phyloP scores from a whole-genome alignment of 257 asterid genomes.

The Ballota nigra region DNA sequence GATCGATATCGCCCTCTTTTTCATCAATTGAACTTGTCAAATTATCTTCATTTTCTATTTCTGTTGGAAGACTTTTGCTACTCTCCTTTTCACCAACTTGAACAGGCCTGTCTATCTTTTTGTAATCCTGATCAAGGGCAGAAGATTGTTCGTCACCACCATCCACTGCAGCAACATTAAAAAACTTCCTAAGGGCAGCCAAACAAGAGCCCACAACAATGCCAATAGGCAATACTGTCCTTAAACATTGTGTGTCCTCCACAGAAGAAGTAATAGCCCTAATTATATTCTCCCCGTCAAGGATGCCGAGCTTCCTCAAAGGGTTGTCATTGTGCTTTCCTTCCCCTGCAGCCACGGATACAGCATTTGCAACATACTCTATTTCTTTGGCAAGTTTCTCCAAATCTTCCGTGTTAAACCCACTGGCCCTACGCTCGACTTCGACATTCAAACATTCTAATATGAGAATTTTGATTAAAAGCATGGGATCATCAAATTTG shows the following conservation, averaged over 20 bases:
- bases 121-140: constrained; percentile 33
- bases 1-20: constrained; percentile 32
- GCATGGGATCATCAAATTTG: constrained; percentile 27
- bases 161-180: constrained; percentile 49
- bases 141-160: constrained; percentile 33
- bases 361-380: constrained; percentile 69
- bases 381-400: constrained; percentile 65
- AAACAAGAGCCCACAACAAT: constrained; percentile 82
- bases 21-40: constrained; percentile 27
- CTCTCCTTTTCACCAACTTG: constrained; percentile 28
- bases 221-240: constrained; percentile 76
- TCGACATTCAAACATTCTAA: constrained; percentile 67
- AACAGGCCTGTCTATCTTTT: constrained; percentile 25
- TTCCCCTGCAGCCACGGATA: constrained; percentile 51
- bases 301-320: constrained; percentile 38
- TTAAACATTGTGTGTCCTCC: constrained; percentile 60
- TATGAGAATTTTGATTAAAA: constrained; percentile 48
- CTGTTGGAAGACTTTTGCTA: constrained; percentile 20
- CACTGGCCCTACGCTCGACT: constrained; percentile 66
- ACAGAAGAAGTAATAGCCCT: constrained; percentile 63
- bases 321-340: constrained; percentile 23
- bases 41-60: constrained; percentile 20
- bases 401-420: constrained; percentile 52
- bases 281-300: constrained; percentile 58
- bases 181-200: constrained; percentile 70